These are phyloP conservation scores for Saccharomyces hybrid DNA, from an alignment of 1,139 yeast genomes.

Conservation along the genomic window DNA sequence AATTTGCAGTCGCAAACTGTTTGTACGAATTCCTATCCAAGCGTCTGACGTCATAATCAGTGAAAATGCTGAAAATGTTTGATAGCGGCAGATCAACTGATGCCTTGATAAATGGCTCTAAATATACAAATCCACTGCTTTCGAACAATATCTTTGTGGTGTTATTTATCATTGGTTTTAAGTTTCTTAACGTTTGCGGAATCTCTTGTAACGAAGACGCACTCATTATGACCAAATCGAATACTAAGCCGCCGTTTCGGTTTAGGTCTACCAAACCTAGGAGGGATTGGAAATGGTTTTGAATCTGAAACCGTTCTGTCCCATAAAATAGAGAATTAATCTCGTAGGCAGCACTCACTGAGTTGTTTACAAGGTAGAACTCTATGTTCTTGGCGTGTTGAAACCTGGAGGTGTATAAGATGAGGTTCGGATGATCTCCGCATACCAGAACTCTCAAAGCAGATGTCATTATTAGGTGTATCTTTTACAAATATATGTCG, in stretches of 20 bases:
- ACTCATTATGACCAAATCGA: constrained; percentile 43
- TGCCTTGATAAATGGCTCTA: constrained; percentile 54
- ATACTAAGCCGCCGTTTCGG: constrained; percentile 21
- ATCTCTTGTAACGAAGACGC: constrained; percentile 42
- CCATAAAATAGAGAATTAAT: constrained; percentile 25
- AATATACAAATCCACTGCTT: constrained; percentile 59
- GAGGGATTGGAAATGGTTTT: constrained; percentile 21
- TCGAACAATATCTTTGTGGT: constrained; percentile 52
- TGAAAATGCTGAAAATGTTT: constrained; percentile 51
- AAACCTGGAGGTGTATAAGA: constrained; percentile 28
- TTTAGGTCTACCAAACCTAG: constrained; percentile 14
- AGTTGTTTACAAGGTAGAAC: constrained; percentile 24
- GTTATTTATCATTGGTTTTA: constrained; percentile 32
- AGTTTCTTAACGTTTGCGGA: constrained; percentile 33
- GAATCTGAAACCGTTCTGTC: constrained; percentile 15
- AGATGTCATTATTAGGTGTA: neutral
- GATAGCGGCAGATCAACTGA: constrained; percentile 29
- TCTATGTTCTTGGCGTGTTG: constrained; percentile 24
- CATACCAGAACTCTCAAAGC: constrained; percentile 21
- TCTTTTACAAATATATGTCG: neutral
- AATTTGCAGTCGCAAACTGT: constrained; percentile 21
- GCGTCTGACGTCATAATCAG: constrained; percentile 53
- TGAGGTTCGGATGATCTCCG: constrained; percentile 28
- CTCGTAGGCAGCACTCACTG: constrained; percentile 14
- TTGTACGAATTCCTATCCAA: constrained; percentile 29